A percentile compares a stretch with the other conserved stretches of the same genome.
Evolutionary conservation across 768 basidiomycete species (phyloP).

Genomic region (Termitomyces sp.): DNA sequence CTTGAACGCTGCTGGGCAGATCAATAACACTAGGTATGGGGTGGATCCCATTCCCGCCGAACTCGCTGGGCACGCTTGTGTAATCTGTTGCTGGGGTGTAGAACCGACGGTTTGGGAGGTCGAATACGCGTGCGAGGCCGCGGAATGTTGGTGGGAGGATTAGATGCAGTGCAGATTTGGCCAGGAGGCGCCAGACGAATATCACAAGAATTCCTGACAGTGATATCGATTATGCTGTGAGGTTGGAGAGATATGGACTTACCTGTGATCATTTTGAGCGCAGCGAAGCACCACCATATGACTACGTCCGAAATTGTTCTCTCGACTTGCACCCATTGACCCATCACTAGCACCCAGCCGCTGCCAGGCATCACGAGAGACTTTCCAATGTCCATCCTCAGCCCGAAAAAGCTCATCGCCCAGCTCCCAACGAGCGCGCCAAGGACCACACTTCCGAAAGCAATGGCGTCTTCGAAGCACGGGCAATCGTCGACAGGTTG

Average conservation of each 20-base stretch:
- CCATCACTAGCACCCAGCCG: slow-evolving; percentile 35
- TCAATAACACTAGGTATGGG: slow-evolving; percentile 88
- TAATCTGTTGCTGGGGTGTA: slow-evolving; percentile 94
- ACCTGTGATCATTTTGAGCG: slow-evolving; percentile 46
- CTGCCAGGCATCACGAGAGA: slow-evolving; percentile 55
- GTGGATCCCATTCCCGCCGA: slow-evolving; percentile 48
- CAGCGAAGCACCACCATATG: slow-evolving; percentile 46
- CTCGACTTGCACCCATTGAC: slow-evolving; percentile 33
- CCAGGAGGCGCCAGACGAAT: slow-evolving; percentile 84
- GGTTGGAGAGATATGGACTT: slow-evolving; percentile 11
- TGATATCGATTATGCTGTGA: background rate
- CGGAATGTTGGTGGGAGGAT: slow-evolving; percentile 86
- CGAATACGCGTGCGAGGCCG: slow-evolving; percentile 59
- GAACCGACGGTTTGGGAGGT: slow-evolving; percentile 80
- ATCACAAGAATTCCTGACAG: slow-evolving; percentile 67
- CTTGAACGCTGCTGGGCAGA: slow-evolving; percentile 49
- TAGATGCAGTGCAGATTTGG: slow-evolving; percentile 72
- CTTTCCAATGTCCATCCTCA: slow-evolving; percentile 26
- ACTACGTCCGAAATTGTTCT: slow-evolving; percentile 35
- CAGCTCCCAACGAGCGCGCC: slow-evolving; percentile 74
- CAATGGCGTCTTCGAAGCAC: slow-evolving; percentile 97
- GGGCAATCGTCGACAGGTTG: slow-evolving; percentile 97
- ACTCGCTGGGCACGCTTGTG: slow-evolving; percentile 58
- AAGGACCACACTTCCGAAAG: slow-evolving; percentile 80
- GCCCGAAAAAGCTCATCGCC: slow-evolving; percentile 46